phyloP scores from a whole-genome alignment of 306 rosid genomes.

The Malus domestica region ASM211411v1 NC_041791.1:6754001-6754500 shows the following conservation, averaged over 20 bases:
- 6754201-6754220: constrained; percentile 41
- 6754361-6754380: not conserved
- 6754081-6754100: not conserved
- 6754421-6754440: no score
- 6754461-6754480: no score
- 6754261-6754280: not conserved
- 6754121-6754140: not conserved
- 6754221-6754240: constrained; percentile 68
- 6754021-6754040: no score
- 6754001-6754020: no score
- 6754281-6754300: no score
- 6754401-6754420: no score
- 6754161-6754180: constrained; percentile 39
- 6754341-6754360: not conserved
- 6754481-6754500: no score
- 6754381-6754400: not conserved
- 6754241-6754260: constrained; percentile 23
- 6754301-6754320: not conserved
- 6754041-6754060: no score
- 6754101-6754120: not conserved
- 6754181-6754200: constrained; percentile 77
- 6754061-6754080: no score
- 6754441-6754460: no score
- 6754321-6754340: no score
- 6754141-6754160: not conserved